Conservation (phyloP, 2,329 filamentous ascomycete species). For the Pseudocercospora fijiensis region DNA sequence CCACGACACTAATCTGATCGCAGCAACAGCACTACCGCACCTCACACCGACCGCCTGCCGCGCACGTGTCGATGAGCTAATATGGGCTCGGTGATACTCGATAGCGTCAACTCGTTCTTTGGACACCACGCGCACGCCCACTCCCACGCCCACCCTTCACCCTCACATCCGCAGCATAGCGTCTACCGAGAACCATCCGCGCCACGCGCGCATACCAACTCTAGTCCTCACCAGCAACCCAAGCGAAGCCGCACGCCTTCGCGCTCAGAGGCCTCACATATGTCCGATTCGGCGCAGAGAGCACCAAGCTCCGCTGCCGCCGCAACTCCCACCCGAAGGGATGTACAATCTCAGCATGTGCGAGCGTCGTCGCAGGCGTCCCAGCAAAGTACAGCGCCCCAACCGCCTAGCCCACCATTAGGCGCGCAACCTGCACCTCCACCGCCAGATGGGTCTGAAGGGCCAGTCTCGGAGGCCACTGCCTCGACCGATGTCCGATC, state of each 20-base stretch:
- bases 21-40: conserved; percentile 15
- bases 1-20: conserved; percentile 21
- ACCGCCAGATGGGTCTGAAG: conserved; percentile 22
- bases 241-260: conserved; percentile 33
- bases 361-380: conserved; percentile 22
- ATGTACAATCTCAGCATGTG: conserved; percentile 22
- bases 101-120: conserved; percentile 69
- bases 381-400: conserved; percentile 17
- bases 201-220: conserved; percentile 24
- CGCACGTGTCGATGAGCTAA: conserved; percentile 42
- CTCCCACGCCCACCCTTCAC: conserved; percentile 17
- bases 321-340: conserved; percentile 16
- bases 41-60: conserved; percentile 18
- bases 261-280: conserved; percentile 28
- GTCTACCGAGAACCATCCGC: conserved; percentile 27
- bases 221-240: conserved; percentile 24
- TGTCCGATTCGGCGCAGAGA: conserved; percentile 36
- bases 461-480: conserved; percentile 1
- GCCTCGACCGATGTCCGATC: conserved; percentile 33
- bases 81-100: conserved; percentile 64
- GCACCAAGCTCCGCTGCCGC: conserved; percentile 34
- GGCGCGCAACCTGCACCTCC: conserved; percentile 35
- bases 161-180: conserved; percentile 29
- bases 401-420: conserved; percentile 31
- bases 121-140: conserved; percentile 24